Evolutionary conservation across 805 yeast genomes (phyloP).

Genomic region (Candida rishiriensis): DNA sequence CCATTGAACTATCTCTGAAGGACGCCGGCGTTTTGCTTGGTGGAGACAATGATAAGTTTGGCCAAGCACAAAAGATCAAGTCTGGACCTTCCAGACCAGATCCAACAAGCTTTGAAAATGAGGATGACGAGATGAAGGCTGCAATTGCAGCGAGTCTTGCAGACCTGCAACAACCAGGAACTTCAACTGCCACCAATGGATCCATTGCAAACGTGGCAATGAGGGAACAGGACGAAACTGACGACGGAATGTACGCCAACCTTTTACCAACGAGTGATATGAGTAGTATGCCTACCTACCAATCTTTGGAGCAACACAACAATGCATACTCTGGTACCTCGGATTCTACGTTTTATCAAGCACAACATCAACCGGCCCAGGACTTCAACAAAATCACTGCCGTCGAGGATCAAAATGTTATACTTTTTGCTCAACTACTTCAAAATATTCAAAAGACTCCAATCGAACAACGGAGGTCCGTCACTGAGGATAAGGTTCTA

Average conservation of each 20-base stretch:
- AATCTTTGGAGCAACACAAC: no score
- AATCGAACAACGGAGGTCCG: conserved; percentile 23
- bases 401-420: conserved; percentile 65
- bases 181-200: not conserved
- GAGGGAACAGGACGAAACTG: conserved; percentile 14
- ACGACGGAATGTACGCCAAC: conserved; percentile 27
- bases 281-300: no score
- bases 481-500: conserved; percentile 44
- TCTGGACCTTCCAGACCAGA: conserved; percentile 1
- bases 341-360: no score
- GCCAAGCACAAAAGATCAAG: conserved; percentile 1
- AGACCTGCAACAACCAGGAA: conserved; percentile 48
- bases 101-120: conserved; percentile 45
- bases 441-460: conserved; percentile 46
- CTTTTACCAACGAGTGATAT: conserved; percentile 15
- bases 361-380: no score
- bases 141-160: conserved; percentile 89
- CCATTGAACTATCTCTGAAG: conserved; percentile 72
- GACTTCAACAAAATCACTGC: conserved; percentile 39
- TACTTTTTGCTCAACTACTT: conserved; percentile 65
- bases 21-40: no score
- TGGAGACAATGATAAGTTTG: no score
- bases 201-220: conserved; percentile 1
- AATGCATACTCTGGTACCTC: no score
- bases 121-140: conserved; percentile 85